Evolutionary conservation across 441 rosid genomes (phyloP).

Genomic region (Manihot esculenta): DNA sequence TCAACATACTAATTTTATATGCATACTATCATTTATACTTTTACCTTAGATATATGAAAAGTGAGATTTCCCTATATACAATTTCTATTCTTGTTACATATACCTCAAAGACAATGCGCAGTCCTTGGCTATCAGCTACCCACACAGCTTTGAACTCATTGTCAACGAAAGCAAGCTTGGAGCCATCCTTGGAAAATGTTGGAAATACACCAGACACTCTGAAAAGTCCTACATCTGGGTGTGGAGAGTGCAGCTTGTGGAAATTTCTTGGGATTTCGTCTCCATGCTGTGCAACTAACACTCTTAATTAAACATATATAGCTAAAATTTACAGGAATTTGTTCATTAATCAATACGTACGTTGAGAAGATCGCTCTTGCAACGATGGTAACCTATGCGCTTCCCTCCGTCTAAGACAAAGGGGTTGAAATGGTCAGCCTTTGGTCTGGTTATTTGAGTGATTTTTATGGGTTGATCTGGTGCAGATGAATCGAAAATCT

Average conservation of each 20-base stretch:
- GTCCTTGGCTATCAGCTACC: not conserved
- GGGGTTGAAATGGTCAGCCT: no score
- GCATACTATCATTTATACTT: no score
- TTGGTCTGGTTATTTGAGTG: no score
- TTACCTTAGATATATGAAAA: no score
- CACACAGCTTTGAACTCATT: constrained; percentile 7
- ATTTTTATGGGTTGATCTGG: not conserved
- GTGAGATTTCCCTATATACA: no score
- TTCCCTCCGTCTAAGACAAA: no score
- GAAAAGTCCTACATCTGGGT: not conserved
- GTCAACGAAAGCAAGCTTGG: constrained; percentile 15
- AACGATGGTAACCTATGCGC: no score
- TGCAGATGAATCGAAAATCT: not conserved
- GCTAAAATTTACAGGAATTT: no score
- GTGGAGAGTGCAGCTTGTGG: constrained; percentile 3
- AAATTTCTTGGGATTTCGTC: not conserved
- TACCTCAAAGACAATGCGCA: constrained; percentile 8
- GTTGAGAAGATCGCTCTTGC: no score
- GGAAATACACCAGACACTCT: constrained; percentile 9
- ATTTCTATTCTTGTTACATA: not conserved
- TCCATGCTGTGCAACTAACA: not conserved
- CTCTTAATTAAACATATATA: not conserved
- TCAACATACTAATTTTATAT: no score
- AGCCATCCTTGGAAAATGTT: constrained; percentile 7
- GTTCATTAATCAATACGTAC: no score